Conservation (phyloP, 495 filamentous ascomycete species). For the Hyaloscypha hepaticicola region DNA sequence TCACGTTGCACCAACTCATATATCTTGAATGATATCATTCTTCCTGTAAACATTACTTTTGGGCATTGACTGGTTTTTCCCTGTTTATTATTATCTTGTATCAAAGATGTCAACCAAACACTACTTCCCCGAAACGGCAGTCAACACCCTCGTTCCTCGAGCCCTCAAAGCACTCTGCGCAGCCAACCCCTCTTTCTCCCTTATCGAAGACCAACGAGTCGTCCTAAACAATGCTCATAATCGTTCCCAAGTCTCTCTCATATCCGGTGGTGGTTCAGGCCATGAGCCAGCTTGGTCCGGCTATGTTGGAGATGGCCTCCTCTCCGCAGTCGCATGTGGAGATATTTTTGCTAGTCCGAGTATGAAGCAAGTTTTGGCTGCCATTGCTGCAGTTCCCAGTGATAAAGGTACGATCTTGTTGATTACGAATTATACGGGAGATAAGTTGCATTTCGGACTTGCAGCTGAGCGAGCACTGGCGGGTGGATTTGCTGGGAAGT, state of each 20-base stretch:
- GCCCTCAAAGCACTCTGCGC: slow-evolving; percentile 54
- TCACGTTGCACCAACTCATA: neutral
- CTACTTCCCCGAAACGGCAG: slow-evolving; percentile 28
- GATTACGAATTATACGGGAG: slow-evolving; percentile 66
- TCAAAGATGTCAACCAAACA: slow-evolving; percentile 27
- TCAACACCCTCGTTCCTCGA: slow-evolving; percentile 49
- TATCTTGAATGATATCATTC: neutral
- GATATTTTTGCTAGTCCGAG: slow-evolving; percentile 62
- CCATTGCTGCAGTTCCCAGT: slow-evolving; percentile 53
- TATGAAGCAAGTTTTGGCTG: slow-evolving; percentile 61
- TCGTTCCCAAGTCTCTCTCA: slow-evolving; percentile 52
- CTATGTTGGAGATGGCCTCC: slow-evolving; percentile 60
- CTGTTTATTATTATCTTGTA: neutral
- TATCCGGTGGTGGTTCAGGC: slow-evolving; percentile 60
- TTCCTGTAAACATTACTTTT: neutral
- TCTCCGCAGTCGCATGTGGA: slow-evolving; percentile 57
- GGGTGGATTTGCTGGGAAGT: slow-evolving; percentile 50
- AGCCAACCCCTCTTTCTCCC: slow-evolving; percentile 54
- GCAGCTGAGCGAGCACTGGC: slow-evolving; percentile 61
- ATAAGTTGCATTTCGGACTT: slow-evolving; percentile 63
- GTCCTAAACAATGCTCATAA: slow-evolving; percentile 54
- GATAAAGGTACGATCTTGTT: slow-evolving; percentile 59
- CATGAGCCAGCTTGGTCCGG: slow-evolving; percentile 66
- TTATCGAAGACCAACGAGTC: slow-evolving; percentile 56
- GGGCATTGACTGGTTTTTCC: neutral